Evolutionary conservation across 83 land plant species (phyloP), one percentile per base, ranked within the genome.

Genomic region (Larix sibirica): DNA sequence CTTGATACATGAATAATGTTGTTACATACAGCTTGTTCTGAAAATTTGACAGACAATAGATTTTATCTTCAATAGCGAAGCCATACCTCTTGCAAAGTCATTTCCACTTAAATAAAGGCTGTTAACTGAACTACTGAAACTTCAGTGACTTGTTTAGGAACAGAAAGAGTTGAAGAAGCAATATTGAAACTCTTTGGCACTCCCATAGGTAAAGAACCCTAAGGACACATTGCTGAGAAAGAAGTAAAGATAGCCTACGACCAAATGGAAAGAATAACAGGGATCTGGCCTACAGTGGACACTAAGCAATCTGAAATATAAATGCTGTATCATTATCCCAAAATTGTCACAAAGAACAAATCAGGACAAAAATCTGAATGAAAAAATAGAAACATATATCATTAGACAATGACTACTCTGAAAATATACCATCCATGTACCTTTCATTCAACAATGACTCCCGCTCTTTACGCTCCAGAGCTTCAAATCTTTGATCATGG

Each of bases 391-490:
- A 58, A 67, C 18, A 16, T 6, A 31, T 28, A 71, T 71, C 54
- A 42, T 33, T 21, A 4, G 0, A 5, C n/a, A 73, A 50, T 7
- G 13, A 42, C 14, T 42, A 1, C 7, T n/a, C 42, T 9, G n/a
- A 40, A 40, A 20, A 24, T 13, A 70, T 24, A 31, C 10, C 9
- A 54, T 28, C 71, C 9, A 36, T 74, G 62, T 85, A 97, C 98
- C 91, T 97, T 80, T 97, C 99, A 87, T 95, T 97, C 82, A 97
- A 84, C 36, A 95, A 83, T 38, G 83, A 58, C 83, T 94, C 99
- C 20, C 95, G 81, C 56, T 97, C 99, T 85, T 97, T 97, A 67
- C 97, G 96, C 65, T 94, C 93, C 91, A 97, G 85, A 10, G 94
- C 97, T 85, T 87, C 87, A 85, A 95, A 97, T 61, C 99, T 88